A percentile compares a stretch with the other conserved stretches of the same genome.
Evolutionary conservation across 352 stramenopile genomes (phyloP).

Genomic region (Globisporangium mamillatum): DNA sequence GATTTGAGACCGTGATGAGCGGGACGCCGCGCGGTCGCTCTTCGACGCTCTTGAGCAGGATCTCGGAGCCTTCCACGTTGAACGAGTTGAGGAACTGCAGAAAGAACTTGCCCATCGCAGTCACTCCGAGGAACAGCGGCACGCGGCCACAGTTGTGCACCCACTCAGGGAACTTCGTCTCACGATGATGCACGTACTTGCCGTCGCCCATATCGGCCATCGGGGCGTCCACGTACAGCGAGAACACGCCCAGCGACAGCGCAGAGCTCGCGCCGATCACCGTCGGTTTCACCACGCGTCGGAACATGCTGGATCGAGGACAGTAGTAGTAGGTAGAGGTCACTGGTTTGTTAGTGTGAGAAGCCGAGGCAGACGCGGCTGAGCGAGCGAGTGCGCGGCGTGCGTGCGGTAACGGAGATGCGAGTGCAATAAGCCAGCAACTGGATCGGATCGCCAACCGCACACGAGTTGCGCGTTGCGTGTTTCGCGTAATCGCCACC

Average conservation of each 20-base stretch:
- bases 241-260: slow-evolving; percentile 13
- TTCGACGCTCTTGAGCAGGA: slow-evolving; percentile 42
- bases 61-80: slow-evolving; percentile 38
- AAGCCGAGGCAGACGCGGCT: not conserved
- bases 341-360: no score
- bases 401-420: not conserved
- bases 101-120: slow-evolving; percentile 54
- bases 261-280: slow-evolving; percentile 21
- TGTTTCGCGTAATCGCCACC: slow-evolving; percentile 4
- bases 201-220: slow-evolving; percentile 53
- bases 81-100: slow-evolving; percentile 52
- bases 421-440: not conserved
- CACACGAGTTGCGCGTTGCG: not conserved
- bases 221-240: slow-evolving; percentile 65
- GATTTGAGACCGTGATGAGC: slow-evolving; percentile 84
- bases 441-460: not conserved
- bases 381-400: not conserved
- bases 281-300: slow-evolving; percentile 21
- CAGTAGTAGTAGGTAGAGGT: no score
- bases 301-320: slow-evolving; percentile 23
- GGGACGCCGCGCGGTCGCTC: slow-evolving; percentile 40
- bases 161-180: slow-evolving; percentile 59
- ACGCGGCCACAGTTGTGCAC: slow-evolving; percentile 53
- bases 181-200: slow-evolving; percentile 30
- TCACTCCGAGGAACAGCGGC: slow-evolving; percentile 48